Evolutionary conservation across 768 basidiomycete species (phyloP).

Genomic region (Agaricus subrufescens): DNA sequence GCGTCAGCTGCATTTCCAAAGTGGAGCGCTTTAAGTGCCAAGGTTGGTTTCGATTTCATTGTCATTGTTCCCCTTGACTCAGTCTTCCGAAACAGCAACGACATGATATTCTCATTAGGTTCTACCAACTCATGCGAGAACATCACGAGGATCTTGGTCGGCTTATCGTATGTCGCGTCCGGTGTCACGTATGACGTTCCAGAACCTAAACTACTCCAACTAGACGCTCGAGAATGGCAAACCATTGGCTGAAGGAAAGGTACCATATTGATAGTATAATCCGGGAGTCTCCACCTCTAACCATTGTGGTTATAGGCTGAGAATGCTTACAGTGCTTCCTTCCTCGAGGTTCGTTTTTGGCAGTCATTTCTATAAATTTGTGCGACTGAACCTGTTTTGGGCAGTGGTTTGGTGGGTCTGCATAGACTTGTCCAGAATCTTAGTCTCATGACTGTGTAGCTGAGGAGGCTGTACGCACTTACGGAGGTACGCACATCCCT

Average conservation of each 20-base stretch:
- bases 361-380: not conserved
- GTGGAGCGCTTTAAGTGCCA: conserved; percentile 87
- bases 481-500: conserved; percentile 58
- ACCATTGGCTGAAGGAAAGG: conserved; percentile 78
- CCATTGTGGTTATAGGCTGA: conserved; percentile 55
- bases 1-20: conserved; percentile 76
- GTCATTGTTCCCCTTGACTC: not conserved
- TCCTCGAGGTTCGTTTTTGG: conserved; percentile 59
- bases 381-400: not conserved
- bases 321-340: conserved; percentile 79
- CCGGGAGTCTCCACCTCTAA: not conserved
- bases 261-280: conserved; percentile 18
- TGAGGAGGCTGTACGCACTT: conserved; percentile 87
- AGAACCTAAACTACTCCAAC: not conserved
- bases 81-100: conserved; percentile 45
- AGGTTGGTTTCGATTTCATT: conserved; percentile 39
- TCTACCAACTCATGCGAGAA: conserved; percentile 74
- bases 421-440: not conserved
- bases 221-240: conserved; percentile 97
- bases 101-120: conserved; percentile 78
- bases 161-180: conserved; percentile 60
- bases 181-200: conserved; percentile 14
- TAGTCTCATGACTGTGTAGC: conserved; percentile 41
- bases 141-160: conserved; percentile 84
- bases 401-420: conserved; percentile 75